Percentiles rank a stretch among this genome's conserved stretches.
These are phyloP conservation scores for Euphorbia lathyris DNA, from an alignment of 345 rosid genomes.

Conservation along the genomic window DNA sequence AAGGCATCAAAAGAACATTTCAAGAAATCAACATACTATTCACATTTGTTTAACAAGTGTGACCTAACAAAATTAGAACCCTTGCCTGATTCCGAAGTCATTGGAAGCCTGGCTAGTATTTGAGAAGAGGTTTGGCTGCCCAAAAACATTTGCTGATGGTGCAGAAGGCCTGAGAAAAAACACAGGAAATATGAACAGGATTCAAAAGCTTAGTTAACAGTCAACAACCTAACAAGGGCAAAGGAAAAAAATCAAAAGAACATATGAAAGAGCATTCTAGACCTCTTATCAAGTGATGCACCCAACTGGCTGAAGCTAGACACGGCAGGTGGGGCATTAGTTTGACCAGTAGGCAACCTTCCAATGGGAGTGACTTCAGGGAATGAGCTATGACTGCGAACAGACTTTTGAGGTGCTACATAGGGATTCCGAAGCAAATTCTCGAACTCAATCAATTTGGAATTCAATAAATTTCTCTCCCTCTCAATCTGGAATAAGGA, in stretches of 20 bases:
- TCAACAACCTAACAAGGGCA: not conserved
- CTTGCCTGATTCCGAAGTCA: constrained; percentile 16
- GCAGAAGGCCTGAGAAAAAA: constrained; percentile 33
- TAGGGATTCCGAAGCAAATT: constrained; percentile 60
- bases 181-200: not conserved
- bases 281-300: constrained; percentile 35
- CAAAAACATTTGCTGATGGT: constrained; percentile 31
- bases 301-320: constrained; percentile 50
- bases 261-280: constrained; percentile 12
- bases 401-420: constrained; percentile 33
- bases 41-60: not conserved
- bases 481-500: constrained; percentile 60
- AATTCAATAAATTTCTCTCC: constrained; percentile 59
- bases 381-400: constrained; percentile 28
- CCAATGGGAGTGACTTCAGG: constrained; percentile 30
- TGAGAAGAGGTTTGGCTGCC: constrained; percentile 43
- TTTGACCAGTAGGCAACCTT: constrained; percentile 39
- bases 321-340: constrained; percentile 39
- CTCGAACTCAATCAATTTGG: constrained; percentile 62
- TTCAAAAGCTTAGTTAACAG: not conserved
- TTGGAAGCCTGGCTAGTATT: constrained; percentile 34
- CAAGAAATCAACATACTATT: too few relatives aligned
- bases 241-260: not conserved
- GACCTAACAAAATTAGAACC: not conserved
- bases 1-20: too few relatives aligned